Conservation (phyloP, 495 filamentous ascomycete genomes). For the Xylaria scruposa region DNA sequence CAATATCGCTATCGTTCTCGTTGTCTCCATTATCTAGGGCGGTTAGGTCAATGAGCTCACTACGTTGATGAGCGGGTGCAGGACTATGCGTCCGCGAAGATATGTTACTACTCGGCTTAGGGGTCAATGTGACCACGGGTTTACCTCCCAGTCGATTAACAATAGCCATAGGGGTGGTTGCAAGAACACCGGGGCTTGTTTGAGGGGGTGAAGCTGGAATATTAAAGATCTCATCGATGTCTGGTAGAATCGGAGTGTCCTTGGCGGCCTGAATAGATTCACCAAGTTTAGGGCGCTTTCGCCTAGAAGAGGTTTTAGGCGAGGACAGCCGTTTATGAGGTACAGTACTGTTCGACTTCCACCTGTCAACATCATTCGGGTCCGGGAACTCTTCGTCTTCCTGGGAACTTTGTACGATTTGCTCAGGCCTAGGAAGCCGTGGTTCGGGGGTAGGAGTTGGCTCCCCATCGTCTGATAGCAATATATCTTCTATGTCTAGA, state of each 20-base stretch:
- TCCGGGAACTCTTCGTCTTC: conserved; percentile 41
- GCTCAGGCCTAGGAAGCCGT: conserved; percentile 22
- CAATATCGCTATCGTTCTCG: conserved; percentile 21
- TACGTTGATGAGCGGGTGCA: conserved; percentile 33
- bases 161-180: conserved; percentile 26
- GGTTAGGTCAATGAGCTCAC: conserved; percentile 37
- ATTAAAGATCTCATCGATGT: conserved; percentile 32
- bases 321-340: conserved; percentile 35
- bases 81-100: conserved; percentile 36
- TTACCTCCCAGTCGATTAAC: conserved; percentile 21
- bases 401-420: conserved; percentile 33
- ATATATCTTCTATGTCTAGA: conserved; percentile 37
- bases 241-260: conserved; percentile 16
- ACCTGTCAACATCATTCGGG: conserved; percentile 38
- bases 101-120: conserved; percentile 34
- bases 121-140: conserved; percentile 26
- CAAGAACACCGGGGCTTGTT: conserved; percentile 34
- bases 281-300: conserved; percentile 31
- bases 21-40: conserved; percentile 29
- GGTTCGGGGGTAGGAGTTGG: conserved; percentile 25
- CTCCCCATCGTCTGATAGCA: conserved; percentile 24
- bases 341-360: conserved; percentile 31
- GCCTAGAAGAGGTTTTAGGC: conserved; percentile 32
- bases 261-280: conserved; percentile 27
- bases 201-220: conserved; percentile 39